These are phyloP conservation scores for Trametes elegans DNA, from an alignment of 768 basidiomycete species.

Conservation along the genomic window DNA sequence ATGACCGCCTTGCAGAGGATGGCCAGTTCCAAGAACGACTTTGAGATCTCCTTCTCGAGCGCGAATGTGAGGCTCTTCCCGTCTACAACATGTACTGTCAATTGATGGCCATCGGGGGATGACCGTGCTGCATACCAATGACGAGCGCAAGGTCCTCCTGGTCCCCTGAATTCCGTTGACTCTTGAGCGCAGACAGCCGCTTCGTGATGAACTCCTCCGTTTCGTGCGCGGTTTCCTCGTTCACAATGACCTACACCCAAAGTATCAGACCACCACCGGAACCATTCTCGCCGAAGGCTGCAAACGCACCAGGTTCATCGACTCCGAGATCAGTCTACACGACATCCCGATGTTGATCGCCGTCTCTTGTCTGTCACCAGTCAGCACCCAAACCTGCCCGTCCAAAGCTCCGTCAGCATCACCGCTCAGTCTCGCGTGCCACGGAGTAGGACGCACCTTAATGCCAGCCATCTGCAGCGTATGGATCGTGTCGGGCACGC, in stretches of 20 bases:
- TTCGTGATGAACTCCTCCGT: slow-evolving; percentile 87
- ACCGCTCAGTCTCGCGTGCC: not conserved
- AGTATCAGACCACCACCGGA: not conserved
- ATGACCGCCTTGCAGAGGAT: slow-evolving; percentile 99
- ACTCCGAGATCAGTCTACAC: slow-evolving; percentile 94
- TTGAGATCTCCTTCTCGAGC: slow-evolving; percentile 88
- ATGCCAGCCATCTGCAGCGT: slow-evolving; percentile 98
- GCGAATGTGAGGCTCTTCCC: slow-evolving; percentile 94
- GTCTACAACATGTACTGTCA: slow-evolving; percentile 44
- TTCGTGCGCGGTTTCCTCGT: slow-evolving; percentile 79
- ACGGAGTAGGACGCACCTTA: slow-evolving; percentile 50
- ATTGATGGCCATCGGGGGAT: no score
- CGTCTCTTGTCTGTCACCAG: slow-evolving; percentile 97
- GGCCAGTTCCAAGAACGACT: slow-evolving; percentile 89
- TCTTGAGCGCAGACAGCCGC: slow-evolving; percentile 89
- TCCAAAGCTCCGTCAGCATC: not conserved
- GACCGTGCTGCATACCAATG: slow-evolving; percentile 59
- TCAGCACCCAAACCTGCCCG: slow-evolving; percentile 91
- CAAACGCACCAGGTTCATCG: slow-evolving; percentile 86
- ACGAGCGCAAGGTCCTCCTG: slow-evolving; percentile 89
- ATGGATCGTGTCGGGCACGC: slow-evolving; percentile 97
- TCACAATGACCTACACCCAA: slow-evolving; percentile 77
- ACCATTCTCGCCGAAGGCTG: not conserved
- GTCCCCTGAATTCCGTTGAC: slow-evolving; percentile 87
- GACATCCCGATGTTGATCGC: slow-evolving; percentile 99